phyloP scores from a whole-genome alignment of 23 red algal genomes.

The Chondrus crispus region DNA sequence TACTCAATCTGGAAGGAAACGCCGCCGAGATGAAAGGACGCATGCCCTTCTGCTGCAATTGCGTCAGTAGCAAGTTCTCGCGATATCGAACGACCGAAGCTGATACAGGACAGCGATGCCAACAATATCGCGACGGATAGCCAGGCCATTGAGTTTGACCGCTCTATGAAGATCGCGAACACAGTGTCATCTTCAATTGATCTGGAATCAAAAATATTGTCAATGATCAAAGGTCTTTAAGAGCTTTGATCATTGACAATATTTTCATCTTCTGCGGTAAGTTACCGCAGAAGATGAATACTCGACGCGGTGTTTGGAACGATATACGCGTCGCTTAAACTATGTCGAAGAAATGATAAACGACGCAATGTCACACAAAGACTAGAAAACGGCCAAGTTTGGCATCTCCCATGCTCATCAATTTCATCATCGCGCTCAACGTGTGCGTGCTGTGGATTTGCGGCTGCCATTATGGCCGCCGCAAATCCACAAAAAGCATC shows the following conservation, averaged over 20 bases:
- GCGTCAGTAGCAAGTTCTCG: background rate
- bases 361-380: background rate
- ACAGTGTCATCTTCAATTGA: slow-evolving; percentile 1
- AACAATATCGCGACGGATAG: background rate
- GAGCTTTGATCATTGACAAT: too few species aligned
- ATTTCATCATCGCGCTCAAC: too few species aligned
- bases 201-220: background rate
- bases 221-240: background rate
- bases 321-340: background rate
- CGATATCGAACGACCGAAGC: background rate
- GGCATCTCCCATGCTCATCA: too few species aligned
- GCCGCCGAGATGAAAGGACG: background rate
- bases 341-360: background rate
- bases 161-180: background rate
- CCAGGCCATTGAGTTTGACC: background rate
- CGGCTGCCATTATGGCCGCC: too few species aligned
- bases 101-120: background rate
- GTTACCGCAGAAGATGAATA: background rate
- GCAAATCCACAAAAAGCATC: too few species aligned
- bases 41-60: background rate
- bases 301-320: background rate
- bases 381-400: too few species aligned
- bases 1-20: background rate
- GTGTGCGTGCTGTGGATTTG: too few species aligned
- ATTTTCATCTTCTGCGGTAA: too few species aligned